Percentiles rank a stretch among this genome's conserved stretches.
These are phyloP conservation scores for Aspergillus ustus DNA, from an alignment of 2,329 filamentous ascomycete species.

Conservation along the genomic window DNA sequence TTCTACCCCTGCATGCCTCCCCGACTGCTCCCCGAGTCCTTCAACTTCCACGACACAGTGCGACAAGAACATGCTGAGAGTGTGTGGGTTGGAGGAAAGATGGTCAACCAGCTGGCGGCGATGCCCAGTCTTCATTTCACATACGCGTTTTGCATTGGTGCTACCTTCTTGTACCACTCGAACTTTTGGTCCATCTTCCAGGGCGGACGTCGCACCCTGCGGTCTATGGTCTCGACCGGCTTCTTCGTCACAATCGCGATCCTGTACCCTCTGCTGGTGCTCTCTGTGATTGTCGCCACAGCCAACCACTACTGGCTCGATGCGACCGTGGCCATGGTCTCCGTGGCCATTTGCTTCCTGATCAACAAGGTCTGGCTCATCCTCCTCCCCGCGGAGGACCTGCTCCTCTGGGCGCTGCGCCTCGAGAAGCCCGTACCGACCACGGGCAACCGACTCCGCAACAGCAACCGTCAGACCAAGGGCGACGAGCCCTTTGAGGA, in stretches of 20 bases:
- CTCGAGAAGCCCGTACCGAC: slow-evolving; percentile 59
- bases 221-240: slow-evolving; percentile 46
- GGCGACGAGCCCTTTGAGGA: background rate
- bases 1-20: slow-evolving; percentile 69
- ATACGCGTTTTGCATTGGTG: slow-evolving; percentile 61
- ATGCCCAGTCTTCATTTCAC: slow-evolving; percentile 64
- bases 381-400: slow-evolving; percentile 57
- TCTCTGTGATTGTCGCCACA: slow-evolving; percentile 60
- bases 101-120: slow-evolving; percentile 62
- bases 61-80: slow-evolving; percentile 59
- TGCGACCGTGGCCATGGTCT: slow-evolving; percentile 55
- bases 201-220: slow-evolving; percentile 48
- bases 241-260: slow-evolving; percentile 53
- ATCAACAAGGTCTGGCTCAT: slow-evolving; percentile 57
- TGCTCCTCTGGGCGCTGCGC: slow-evolving; percentile 53
- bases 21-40: slow-evolving; percentile 63
- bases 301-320: slow-evolving; percentile 66
- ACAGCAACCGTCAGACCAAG: background rate
- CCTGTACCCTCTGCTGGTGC: slow-evolving; percentile 55
- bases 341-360: slow-evolving; percentile 53
- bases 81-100: slow-evolving; percentile 60
- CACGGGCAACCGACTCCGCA: slow-evolving; percentile 43
- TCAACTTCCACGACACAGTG: slow-evolving; percentile 66
- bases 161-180: slow-evolving; percentile 58
- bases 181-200: slow-evolving; percentile 50